Evolutionary conservation across 208 protist genomes (phyloP).

Genomic region (Jaenimonas drosophilae): DNA sequence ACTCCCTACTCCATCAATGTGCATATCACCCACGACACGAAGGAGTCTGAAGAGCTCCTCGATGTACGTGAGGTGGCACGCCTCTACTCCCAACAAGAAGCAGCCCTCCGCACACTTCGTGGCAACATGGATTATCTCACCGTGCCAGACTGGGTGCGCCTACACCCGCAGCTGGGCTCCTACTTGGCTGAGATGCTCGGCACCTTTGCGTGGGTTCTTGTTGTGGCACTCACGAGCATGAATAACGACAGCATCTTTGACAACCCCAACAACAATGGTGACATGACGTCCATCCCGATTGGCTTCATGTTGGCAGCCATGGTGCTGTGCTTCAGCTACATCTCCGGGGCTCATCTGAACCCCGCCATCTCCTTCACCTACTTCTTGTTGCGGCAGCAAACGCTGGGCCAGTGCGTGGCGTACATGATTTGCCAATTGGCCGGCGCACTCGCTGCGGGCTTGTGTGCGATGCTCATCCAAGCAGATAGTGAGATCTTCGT

Average conservation of each 20-base stretch:
- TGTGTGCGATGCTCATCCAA: conserved; percentile 72
- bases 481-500: conserved; percentile 61
- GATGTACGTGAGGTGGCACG: conserved; percentile 46
- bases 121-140: conserved; percentile 55
- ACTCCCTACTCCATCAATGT: conserved; percentile 8
- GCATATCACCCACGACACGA: conserved; percentile 29
- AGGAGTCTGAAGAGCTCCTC: conserved; percentile 32
- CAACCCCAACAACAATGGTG: conserved; percentile 27
- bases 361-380: conserved; percentile 71
- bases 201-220: conserved; percentile 74
- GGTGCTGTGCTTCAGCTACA: conserved; percentile 79
- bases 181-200: conserved; percentile 73
- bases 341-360: conserved; percentile 77
- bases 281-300: conserved; percentile 67
- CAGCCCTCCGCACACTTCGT: conserved; percentile 40
- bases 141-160: conserved; percentile 72
- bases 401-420: conserved; percentile 26
- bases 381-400: conserved; percentile 48
- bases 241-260: conserved; percentile 57
- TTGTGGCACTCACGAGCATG: conserved; percentile 55
- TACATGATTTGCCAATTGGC: conserved; percentile 68
- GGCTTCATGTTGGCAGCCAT: conserved; percentile 80
- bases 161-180: conserved; percentile 70
- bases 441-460: conserved; percentile 45
- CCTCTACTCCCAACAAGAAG: conserved; percentile 59